Evolutionary conservation across 2,329 filamentous ascomycete genomes (phyloP), one percentile per base, ranked within the genome.

Genomic region (Fusarium xyrophilum): DNA sequence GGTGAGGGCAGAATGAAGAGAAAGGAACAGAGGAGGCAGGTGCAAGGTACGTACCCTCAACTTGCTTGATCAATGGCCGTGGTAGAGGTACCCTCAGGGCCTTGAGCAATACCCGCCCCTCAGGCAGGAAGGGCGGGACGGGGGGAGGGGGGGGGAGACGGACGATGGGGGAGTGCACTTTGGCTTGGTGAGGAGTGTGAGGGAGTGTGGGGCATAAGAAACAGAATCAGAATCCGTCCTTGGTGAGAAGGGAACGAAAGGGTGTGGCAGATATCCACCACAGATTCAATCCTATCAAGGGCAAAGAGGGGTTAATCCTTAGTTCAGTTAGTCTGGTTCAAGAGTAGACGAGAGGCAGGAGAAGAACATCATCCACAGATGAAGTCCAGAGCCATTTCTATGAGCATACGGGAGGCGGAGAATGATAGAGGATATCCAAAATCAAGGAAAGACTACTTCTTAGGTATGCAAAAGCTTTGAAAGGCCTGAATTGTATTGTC

Each of bases 1-100:
- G 74, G 72, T 72, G 72, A 74, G 72, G 74, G 62, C 54, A 65
- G 60, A 65, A 65, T 42, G 71, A 74, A 68, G 39, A 65, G 55
- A 63, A 63, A 63, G 60, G 65, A 65, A 65, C 50, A 65, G 62
- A 60, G 64, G 69, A 72, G 68, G 73, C 68, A 75, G 74, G 70
- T 69, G 65, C 17, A 9, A 69, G 75, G 74, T 75, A 75, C 72
- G 73, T 66, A 73, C 66, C 66, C 60, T 19, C 48, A 23, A 23
- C 40, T 54, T 44, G 43, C 40, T 64, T 64, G 50, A 60, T 68
- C 60, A 43, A 33, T 48, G 47, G 33, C 35, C 17, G 54, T 52
- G 54, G 54, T 56, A 40, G 36, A 56, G 46, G 61, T 65, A 67
- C 65, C 57, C 56, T 60, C 73, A 71, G 73, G 73, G 71, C 71